Conservation (phyloP, 1,284 basidiomycete species). For the Lignosus rhinocerotis region DNA sequence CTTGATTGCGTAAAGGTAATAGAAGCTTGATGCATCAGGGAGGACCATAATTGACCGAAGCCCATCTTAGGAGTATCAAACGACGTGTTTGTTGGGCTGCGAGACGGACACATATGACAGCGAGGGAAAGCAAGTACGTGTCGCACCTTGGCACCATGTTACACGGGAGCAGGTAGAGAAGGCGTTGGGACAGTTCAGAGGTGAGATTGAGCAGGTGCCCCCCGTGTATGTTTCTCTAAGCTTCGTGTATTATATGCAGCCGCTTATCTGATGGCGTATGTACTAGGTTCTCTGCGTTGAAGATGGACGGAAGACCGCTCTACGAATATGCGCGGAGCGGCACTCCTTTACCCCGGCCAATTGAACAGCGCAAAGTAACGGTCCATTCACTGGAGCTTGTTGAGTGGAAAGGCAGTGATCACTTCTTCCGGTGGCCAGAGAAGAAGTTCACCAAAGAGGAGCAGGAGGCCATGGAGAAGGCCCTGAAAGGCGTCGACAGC, state of each 20-base stretch:
- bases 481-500: constrained; percentile 50
- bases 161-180: constrained; percentile 76
- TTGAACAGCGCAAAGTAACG: constrained; percentile 84
- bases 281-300: constrained; percentile 92
- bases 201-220: constrained; percentile 87
- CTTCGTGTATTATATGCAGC: background rate
- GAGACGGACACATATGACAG: constrained; percentile 96
- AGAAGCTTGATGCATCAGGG: constrained; percentile 6
- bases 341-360: constrained; percentile 89
- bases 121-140: constrained; percentile 76
- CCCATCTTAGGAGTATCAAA: constrained; percentile 77
- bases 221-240: constrained; percentile 70
- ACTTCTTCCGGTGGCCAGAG: constrained; percentile 72
- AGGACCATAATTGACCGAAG: constrained; percentile 8
- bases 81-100: constrained; percentile 90
- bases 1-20: constrained; percentile 89
- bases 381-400: constrained; percentile 79
- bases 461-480: constrained; percentile 65
- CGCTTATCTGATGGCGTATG: background rate
- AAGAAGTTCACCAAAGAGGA: constrained; percentile 71
- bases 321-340: constrained; percentile 96
- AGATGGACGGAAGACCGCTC: constrained; percentile 96
- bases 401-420: constrained; percentile 68
- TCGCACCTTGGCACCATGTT: constrained; percentile 83
- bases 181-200: constrained; percentile 78